phyloP scores from a whole-genome alignment of 169 alveolate species.

The Cryptosporidium parvum region DNA sequence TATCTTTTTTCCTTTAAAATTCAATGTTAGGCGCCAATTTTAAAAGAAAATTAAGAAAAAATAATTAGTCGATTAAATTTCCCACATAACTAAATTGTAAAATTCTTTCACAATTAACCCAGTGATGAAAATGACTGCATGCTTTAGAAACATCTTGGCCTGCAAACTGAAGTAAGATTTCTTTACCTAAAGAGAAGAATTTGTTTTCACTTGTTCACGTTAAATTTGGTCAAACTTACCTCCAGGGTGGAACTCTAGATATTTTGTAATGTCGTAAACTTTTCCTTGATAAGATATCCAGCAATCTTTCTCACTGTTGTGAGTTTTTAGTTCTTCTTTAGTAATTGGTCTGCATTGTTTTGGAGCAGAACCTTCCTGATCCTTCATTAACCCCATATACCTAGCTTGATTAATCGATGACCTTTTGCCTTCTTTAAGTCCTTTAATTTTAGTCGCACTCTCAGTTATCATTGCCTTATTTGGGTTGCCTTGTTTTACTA shows the following conservation, averaged over 20 bases:
- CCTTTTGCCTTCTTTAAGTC: constrained; percentile 5
- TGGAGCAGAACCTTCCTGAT: neutral
- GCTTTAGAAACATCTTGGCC: constrained; percentile 64
- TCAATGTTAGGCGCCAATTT: neutral
- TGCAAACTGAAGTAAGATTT: constrained; percentile 57
- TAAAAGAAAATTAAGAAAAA: neutral
- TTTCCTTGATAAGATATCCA: constrained; percentile 65
- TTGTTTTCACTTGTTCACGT: neutral
- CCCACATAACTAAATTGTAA: constrained; percentile 46
- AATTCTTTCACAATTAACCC: constrained; percentile 75
- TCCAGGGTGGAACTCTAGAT: constrained; percentile 66
- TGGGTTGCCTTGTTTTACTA: constrained; percentile 23
- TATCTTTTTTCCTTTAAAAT: no score
- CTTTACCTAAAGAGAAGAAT: constrained; percentile 31
- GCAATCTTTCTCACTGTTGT: constrained; percentile 23
- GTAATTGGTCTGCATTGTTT: neutral
- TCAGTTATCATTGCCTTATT: neutral
- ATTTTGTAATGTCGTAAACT: constrained; percentile 65
- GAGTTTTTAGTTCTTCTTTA: constrained; percentile 29
- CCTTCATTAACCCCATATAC: constrained; percentile 30
- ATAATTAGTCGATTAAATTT: constrained; percentile 1
- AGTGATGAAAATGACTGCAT: constrained; percentile 57
- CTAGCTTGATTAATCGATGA: constrained; percentile 46
- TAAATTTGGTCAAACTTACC: constrained; percentile 25
- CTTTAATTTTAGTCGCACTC: neutral